These are phyloP conservation scores for Fusarium luffae DNA, from an alignment of 2,329 filamentous ascomycete species.

Conservation along the genomic window DNA sequence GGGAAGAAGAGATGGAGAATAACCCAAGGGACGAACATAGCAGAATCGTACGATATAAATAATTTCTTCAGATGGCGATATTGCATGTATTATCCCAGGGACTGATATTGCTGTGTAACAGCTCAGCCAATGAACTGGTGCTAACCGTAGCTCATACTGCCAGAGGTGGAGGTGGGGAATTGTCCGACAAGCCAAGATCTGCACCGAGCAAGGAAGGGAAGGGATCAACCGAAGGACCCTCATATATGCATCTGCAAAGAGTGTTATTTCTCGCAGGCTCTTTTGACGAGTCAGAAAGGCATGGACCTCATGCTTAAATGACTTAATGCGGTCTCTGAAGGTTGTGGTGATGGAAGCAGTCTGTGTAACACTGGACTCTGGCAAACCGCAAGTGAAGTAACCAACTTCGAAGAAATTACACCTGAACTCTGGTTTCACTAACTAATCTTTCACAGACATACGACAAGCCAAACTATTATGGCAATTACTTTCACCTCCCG, in stretches of 20 bases:
- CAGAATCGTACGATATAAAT: neutral
- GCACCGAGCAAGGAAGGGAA: neutral
- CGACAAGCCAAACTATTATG: neutral
- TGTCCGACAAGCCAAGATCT: neutral
- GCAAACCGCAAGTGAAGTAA: neutral
- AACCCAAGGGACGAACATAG: fast-evolving
- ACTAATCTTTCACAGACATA: neutral
- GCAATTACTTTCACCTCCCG: neutral
- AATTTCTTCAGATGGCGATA: neutral
- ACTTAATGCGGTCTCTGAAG: neutral
- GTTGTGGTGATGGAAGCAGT: neutral
- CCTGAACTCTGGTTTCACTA: too few relatives aligned
- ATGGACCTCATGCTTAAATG: too few relatives aligned
- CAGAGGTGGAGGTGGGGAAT: neutral
- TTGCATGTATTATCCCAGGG: neutral
- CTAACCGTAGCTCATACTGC: too few relatives aligned
- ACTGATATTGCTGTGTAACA: neutral
- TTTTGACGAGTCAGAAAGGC: neutral
- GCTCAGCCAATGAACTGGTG: too few relatives aligned
- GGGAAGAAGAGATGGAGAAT: neutral
- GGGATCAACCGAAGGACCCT: neutral
- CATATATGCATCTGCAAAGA: neutral
- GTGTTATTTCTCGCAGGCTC: neutral
- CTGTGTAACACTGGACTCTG: neutral
- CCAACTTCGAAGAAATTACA: neutral